Percentiles rank a stretch among this genome's conserved stretches.
These are phyloP conservation scores for Apocynum venetum DNA, from an alignment of 257 asterid species.

Conservation along the genomic window DNA sequence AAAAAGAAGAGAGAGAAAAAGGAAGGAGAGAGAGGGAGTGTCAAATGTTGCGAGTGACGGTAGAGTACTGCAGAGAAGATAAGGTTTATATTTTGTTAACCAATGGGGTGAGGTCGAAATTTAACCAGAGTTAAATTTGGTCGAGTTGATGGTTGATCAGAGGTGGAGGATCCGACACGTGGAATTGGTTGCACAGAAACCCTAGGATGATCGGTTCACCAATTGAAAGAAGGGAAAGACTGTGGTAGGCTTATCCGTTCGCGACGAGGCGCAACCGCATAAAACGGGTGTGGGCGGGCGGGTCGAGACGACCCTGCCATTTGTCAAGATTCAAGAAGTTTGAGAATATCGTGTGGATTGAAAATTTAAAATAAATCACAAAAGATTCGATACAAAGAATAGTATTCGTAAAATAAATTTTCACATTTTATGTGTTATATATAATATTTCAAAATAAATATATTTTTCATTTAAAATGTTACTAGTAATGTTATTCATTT, in stretches of 20 bases:
- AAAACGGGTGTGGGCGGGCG: constrained; percentile 27
- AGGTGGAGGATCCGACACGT: constrained; percentile 2
- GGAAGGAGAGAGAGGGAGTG: constrained; percentile 13
- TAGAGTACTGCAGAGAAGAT: constrained; percentile 54
- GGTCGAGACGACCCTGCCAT: constrained; percentile 10
- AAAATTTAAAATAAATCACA: too few relatives aligned
- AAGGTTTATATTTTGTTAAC: constrained; percentile 52
- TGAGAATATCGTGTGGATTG: background rate
- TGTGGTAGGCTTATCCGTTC: constrained; percentile 31
- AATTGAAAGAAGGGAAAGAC: constrained; percentile 17
- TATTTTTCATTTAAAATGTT: too few relatives aligned
- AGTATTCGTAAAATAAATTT: too few relatives aligned
- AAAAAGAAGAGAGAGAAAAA: constrained; percentile 12
- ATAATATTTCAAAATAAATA: too few relatives aligned
- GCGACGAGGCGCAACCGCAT: constrained; percentile 39
- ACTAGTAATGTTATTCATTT: too few relatives aligned
- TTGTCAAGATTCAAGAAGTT: too few relatives aligned
- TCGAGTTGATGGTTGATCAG: constrained; percentile 7
- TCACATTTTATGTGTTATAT: too few relatives aligned
- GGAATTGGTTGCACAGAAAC: background rate
- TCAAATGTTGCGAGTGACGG: constrained; percentile 23
- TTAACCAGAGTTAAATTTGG: constrained; percentile 35
- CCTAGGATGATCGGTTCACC: constrained; percentile 15
- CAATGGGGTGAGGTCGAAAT: constrained; percentile 31
- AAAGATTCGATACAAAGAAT: too few relatives aligned